These are phyloP conservation scores for Glomus cerebriforme DNA, from an alignment of 192 early-diverging fungal species.

Conservation along the genomic window DNA sequence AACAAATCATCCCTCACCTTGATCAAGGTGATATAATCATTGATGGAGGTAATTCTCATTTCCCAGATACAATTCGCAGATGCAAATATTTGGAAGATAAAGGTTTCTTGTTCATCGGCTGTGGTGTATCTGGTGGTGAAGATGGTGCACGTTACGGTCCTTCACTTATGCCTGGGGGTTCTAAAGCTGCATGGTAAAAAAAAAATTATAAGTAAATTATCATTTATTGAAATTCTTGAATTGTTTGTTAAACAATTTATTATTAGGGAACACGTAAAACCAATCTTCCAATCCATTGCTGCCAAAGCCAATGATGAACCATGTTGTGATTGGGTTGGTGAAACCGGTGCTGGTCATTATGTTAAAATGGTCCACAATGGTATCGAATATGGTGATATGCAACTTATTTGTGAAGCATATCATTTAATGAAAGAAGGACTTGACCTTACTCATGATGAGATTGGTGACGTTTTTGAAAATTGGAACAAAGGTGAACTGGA, in stretches of 20 bases:
- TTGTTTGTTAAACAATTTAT: constrained; percentile 11
- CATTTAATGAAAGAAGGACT: constrained; percentile 89
- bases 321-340: constrained; percentile 99
- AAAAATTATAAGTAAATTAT: too few species aligned
- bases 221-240: too few species aligned
- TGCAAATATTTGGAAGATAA: constrained; percentile 85
- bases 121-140: constrained; percentile 98
- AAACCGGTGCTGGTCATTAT: constrained; percentile 96
- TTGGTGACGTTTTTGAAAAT: constrained; percentile 83
- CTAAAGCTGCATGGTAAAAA: constrained; percentile 83
- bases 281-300: constrained; percentile 95
- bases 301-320: constrained; percentile 85
- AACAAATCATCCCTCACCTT: constrained; percentile 82
- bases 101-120: constrained; percentile 93
- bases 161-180: constrained; percentile 97
- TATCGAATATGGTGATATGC: constrained; percentile 99
- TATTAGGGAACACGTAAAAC: constrained; percentile 78
- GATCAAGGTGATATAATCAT: constrained; percentile 95
- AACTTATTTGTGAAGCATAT: constrained; percentile 97
- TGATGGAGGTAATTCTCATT: constrained; percentile 99
- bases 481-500: constrained; percentile 99
- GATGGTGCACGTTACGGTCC: constrained; percentile 98
- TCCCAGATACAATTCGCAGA: constrained; percentile 92
- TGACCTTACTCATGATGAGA: constrained; percentile 80
- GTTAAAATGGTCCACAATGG: constrained; percentile 99